phyloP scores from a whole-genome alignment of 1,284 basidiomycete genomes.

The Rugosomyces carneus region DNA sequence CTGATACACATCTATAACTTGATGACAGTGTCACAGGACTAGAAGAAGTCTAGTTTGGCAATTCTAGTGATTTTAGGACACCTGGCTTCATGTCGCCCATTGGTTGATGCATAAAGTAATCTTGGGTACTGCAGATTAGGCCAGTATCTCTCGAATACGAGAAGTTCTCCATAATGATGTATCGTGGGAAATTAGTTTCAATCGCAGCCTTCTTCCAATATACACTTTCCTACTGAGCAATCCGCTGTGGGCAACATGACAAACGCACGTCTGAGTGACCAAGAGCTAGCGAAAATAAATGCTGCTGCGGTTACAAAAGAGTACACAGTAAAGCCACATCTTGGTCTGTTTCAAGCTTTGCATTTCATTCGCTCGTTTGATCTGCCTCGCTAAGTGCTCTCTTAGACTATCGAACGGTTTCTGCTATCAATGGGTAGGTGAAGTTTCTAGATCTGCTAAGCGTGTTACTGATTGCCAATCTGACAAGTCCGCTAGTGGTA shows the following conservation, averaged over 20 bases:
- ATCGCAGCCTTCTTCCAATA: neutral
- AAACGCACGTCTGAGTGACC: conserved; percentile 62
- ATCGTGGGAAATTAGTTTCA: conserved; percentile 16
- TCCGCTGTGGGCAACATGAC: conserved; percentile 32
- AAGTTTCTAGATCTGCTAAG: conserved; percentile 6
- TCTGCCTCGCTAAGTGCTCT: conserved; percentile 16
- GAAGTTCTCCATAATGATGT: neutral
- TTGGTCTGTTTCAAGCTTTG: conserved; percentile 57
- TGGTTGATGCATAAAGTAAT: too few relatives aligned
- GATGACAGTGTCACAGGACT: neutral
- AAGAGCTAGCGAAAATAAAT: conserved; percentile 78
- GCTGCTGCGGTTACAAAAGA: conserved; percentile 82
- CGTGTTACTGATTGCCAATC: conserved; percentile 9
- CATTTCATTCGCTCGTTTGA: neutral
- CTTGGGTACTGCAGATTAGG: too few relatives aligned
- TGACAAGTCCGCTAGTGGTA: conserved; percentile 81
- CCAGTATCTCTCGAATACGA: neutral
- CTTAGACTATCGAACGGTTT: conserved; percentile 91
- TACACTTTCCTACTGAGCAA: conserved; percentile 4
- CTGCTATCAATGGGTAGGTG: conserved; percentile 90
- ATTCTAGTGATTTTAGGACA: neutral
- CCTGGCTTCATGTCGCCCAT: too few relatives aligned
- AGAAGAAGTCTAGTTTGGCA: neutral
- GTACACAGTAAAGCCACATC: conserved; percentile 83
- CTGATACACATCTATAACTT: neutral